Conservation (phyloP, 2,329 filamentous ascomycete genomes). For the Cercospora beticola region DNA sequence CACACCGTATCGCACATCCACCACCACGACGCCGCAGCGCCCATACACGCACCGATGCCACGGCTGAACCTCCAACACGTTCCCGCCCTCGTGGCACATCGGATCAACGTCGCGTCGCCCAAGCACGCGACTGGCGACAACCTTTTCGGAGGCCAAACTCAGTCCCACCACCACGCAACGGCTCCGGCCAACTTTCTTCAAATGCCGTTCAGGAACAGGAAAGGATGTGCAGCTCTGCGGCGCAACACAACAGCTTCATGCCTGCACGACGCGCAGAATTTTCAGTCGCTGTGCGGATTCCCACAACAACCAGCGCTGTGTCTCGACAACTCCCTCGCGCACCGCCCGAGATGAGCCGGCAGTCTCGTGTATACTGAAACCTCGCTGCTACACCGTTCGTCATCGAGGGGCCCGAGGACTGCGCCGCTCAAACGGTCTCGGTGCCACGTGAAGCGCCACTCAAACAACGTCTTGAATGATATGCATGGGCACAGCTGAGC, state of each 20-base stretch:
- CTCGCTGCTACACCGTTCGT: not conserved
- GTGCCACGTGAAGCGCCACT: not conserved
- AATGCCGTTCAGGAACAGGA: constrained; percentile 10
- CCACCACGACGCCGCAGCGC: not conserved
- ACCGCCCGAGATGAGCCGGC: not conserved
- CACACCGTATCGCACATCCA: not conserved
- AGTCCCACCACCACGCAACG: not conserved
- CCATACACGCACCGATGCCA: not conserved
- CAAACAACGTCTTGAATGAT: not conserved
- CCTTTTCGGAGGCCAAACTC: not conserved
- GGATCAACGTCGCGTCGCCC: not conserved
- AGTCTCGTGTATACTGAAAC: not conserved
- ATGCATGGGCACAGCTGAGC: not conserved
- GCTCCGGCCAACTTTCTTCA: constrained; percentile 6
- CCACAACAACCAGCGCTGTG: not conserved
- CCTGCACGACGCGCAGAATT: constrained; percentile 1
- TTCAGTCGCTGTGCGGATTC: not conserved
- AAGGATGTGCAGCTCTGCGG: not conserved
- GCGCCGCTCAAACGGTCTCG: not conserved
- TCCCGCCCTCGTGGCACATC: not conserved
- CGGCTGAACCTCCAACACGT: not conserved
- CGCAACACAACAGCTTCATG: constrained; percentile 1
- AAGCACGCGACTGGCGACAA: not conserved
- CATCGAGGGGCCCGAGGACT: not conserved
- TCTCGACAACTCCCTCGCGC: not conserved